Evolutionary conservation across 495 filamentous ascomycete genomes (phyloP).

Genomic region (Neurospora sublineolata): DNA sequence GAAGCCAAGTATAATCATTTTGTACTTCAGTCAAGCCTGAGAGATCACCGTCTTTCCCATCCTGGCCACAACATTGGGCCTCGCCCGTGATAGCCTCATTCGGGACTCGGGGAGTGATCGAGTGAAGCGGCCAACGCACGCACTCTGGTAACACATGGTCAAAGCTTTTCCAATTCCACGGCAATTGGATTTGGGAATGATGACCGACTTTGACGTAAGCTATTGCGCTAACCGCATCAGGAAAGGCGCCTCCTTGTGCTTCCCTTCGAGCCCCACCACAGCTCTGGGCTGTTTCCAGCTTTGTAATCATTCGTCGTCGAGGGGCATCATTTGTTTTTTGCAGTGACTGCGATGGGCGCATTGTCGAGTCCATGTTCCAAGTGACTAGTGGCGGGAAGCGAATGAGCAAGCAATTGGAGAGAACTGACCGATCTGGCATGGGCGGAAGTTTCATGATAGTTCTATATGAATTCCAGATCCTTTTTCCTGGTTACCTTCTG

Average conservation of each 20-base stretch:
- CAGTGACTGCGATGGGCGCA: background rate
- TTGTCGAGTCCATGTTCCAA: background rate
- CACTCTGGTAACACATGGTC: background rate
- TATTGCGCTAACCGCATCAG: background rate
- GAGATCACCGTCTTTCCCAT: background rate
- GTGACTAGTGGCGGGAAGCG: background rate
- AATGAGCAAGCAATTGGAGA: background rate
- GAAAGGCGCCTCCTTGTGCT: background rate
- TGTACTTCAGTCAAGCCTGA: background rate
- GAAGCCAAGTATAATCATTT: background rate
- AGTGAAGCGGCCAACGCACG: background rate
- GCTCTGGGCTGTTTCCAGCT: background rate
- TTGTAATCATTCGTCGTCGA: background rate
- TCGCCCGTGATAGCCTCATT: background rate
- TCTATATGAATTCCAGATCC: constrained; percentile 3
- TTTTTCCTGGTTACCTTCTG: background rate
- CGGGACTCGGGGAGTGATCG: background rate
- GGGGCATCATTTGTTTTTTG: background rate
- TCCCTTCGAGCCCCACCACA: background rate
- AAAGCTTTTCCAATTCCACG: background rate
- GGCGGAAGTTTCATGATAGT: constrained; percentile 14
- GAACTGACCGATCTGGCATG: background rate
- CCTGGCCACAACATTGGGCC: background rate
- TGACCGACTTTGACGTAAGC: constrained; percentile 14
- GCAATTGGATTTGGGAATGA: constrained; percentile 2